phyloP scores from a whole-genome alignment of 2,329 filamentous ascomycete species.

The Tolypocladium nubicola region DNA sequence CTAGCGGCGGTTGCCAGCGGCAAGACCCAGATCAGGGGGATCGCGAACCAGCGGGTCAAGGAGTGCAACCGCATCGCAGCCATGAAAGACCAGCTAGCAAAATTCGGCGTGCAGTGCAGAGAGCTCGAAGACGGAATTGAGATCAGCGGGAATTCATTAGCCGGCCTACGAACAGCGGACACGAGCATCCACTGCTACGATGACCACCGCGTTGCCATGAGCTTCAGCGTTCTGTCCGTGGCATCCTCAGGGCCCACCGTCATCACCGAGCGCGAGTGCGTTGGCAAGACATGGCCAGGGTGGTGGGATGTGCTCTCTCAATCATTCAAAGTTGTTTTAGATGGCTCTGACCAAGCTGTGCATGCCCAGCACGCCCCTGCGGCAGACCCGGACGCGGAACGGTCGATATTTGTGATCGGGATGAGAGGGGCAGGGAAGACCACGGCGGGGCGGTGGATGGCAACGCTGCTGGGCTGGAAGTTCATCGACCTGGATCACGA shows the following conservation, averaged over 20 bases:
- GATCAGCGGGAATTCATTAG: slow-evolving; percentile 42
- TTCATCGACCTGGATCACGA: slow-evolving; percentile 84
- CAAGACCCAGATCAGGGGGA: slow-evolving; percentile 79
- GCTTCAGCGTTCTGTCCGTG: slow-evolving; percentile 80
- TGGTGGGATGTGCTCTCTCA: slow-evolving; percentile 91
- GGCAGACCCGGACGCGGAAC: slow-evolving; percentile 22
- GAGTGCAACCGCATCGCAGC: slow-evolving; percentile 94
- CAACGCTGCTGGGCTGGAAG: slow-evolving; percentile 61
- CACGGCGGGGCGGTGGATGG: slow-evolving; percentile 80
- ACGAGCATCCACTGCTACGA: slow-evolving; percentile 84
- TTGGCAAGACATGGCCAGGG: slow-evolving; percentile 95
- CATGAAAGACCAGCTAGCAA: slow-evolving; percentile 89
- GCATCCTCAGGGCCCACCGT: slow-evolving; percentile 61
- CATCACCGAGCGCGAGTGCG: slow-evolving; percentile 83
- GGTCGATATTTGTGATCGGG: slow-evolving; percentile 86
- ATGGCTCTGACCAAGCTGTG: slow-evolving; percentile 54
- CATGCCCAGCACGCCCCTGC: slow-evolving; percentile 6
- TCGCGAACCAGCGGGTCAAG: slow-evolving; percentile 95
- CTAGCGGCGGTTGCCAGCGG: slow-evolving; percentile 81
- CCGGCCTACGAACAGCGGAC: slow-evolving; percentile 41
- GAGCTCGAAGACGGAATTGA: slow-evolving; percentile 95
- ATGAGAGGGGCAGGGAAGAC: slow-evolving; percentile 98
- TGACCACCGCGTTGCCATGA: slow-evolving; percentile 97
- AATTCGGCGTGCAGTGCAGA: slow-evolving; percentile 78
- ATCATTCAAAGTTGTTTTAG: slow-evolving; percentile 65